phyloP scores from a whole-genome alignment of 768 basidiomycete genomes.

The Lentinus brumalis region DNA sequence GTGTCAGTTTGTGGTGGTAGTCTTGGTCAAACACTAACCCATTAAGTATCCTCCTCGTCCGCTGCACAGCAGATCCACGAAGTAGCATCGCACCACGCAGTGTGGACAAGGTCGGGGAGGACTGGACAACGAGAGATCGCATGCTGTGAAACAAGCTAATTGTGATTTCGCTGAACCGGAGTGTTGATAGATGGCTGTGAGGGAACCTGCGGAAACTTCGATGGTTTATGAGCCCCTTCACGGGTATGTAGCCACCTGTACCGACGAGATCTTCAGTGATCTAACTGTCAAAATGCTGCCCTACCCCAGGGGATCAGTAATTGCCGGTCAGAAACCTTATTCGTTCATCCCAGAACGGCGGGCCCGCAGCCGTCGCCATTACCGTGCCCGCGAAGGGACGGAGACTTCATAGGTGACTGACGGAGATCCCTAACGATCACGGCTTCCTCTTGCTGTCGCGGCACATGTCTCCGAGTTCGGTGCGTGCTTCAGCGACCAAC shows the following conservation, averaged over 20 bases:
- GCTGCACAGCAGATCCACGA: neutral
- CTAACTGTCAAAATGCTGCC: neutral
- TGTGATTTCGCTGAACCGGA: neutral
- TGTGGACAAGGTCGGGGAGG: neutral
- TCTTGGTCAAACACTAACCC: neutral
- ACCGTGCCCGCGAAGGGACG: too few species aligned
- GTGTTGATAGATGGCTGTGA: neutral
- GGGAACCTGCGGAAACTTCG: neutral
- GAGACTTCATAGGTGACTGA: too few species aligned
- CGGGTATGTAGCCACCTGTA: neutral
- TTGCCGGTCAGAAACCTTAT: neutral
- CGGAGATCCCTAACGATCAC: too few species aligned
- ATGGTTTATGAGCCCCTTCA: neutral
- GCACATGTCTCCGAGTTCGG: too few species aligned
- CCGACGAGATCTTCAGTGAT: neutral
- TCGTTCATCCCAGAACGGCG: neutral
- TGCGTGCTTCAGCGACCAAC: too few species aligned
- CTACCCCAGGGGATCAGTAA: neutral
- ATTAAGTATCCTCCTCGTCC: neutral
- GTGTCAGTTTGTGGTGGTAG: neutral
- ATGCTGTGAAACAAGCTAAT: neutral
- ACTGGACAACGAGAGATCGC: neutral
- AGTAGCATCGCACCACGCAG: neutral
- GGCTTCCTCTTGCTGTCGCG: too few species aligned
- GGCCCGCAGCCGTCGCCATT: too few species aligned